phyloP scores from a whole-genome alignment of 805 yeast genomes.

The Metschnikowia orientalis region DNA sequence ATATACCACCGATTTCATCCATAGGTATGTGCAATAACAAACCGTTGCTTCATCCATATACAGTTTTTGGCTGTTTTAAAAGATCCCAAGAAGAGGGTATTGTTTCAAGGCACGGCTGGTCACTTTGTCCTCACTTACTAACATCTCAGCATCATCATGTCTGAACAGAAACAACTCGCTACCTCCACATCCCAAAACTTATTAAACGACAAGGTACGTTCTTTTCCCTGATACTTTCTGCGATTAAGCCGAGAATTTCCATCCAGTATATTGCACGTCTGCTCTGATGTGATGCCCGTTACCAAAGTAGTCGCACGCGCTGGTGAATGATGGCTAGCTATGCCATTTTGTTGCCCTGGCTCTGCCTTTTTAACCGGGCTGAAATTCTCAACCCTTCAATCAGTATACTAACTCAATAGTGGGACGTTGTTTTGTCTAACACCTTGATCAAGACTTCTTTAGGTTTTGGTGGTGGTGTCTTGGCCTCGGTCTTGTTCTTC shows the following conservation, averaged over 20 bases:
- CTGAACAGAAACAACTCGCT: conserved; percentile 33
- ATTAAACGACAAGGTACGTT: conserved; percentile 52
- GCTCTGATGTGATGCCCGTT: no score
- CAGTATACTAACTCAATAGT: conserved; percentile 30
- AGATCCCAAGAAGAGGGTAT: no score
- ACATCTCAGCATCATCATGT: conserved; percentile 18
- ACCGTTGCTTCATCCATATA: no score
- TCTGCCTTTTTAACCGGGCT: not conserved
- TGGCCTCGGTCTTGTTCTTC: conserved; percentile 84
- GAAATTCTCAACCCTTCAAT: no score
- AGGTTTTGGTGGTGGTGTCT: conserved; percentile 95
- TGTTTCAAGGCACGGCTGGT: no score
- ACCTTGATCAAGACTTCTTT: conserved; percentile 91
- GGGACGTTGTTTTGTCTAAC: conserved; percentile 97
- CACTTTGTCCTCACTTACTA: conserved; percentile 9
- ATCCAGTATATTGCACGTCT: no score
- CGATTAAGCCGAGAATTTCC: no score
- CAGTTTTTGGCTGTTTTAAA: no score
- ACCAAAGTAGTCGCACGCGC: no score
- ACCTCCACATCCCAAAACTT: conserved; percentile 48
- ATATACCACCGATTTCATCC: no score
- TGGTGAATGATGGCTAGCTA: not conserved
- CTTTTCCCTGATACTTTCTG: not conserved
- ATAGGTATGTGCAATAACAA: no score
- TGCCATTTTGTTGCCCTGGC: not conserved